phyloP scores from a whole-genome alignment of 2,329 filamentous ascomycete genomes.

The Periglandula ipomoeae region DNA sequence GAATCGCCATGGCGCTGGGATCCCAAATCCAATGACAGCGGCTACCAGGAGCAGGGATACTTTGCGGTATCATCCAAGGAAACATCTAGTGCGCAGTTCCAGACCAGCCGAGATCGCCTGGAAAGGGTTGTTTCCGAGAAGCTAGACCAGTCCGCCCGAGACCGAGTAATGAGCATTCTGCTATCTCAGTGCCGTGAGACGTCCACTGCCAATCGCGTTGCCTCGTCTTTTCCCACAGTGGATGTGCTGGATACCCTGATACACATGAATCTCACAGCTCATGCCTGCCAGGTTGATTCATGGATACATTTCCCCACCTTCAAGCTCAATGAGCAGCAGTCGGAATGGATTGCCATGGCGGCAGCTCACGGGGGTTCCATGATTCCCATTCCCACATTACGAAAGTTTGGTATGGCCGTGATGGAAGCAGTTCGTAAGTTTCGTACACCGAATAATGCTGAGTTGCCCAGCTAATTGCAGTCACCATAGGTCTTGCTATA shows the following conservation, averaged over 20 bases:
- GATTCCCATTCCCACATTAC: constrained; percentile 46
- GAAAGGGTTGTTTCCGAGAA: constrained; percentile 34
- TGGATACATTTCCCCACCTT: constrained; percentile 56
- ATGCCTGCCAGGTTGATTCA: constrained; percentile 45
- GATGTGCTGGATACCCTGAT: constrained; percentile 52
- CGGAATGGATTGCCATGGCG: constrained; percentile 51
- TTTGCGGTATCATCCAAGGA: constrained; percentile 34
- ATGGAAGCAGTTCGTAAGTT: constrained; percentile 41
- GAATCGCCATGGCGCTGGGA: constrained; percentile 43
- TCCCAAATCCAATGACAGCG: constrained; percentile 33
- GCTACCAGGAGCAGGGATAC: constrained; percentile 34
- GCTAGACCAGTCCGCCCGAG: constrained; percentile 40
- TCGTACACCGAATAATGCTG: no score
- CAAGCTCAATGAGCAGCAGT: constrained; percentile 42
- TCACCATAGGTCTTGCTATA: constrained; percentile 20
- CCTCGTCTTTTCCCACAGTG: constrained; percentile 52
- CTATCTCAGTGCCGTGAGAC: constrained; percentile 47
- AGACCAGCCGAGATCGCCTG: constrained; percentile 26
- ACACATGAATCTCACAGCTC: constrained; percentile 49
- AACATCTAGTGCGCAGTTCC: constrained; percentile 27
- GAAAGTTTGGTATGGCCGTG: constrained; percentile 50
- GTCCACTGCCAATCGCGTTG: constrained; percentile 40
- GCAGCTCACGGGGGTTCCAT: constrained; percentile 51
- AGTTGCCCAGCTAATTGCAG: constrained; percentile 2
- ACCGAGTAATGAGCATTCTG: constrained; percentile 56